Evolutionary conservation across 2,329 filamentous ascomycete genomes (phyloP).

Genomic region (Fusarium sublunatum): DNA sequence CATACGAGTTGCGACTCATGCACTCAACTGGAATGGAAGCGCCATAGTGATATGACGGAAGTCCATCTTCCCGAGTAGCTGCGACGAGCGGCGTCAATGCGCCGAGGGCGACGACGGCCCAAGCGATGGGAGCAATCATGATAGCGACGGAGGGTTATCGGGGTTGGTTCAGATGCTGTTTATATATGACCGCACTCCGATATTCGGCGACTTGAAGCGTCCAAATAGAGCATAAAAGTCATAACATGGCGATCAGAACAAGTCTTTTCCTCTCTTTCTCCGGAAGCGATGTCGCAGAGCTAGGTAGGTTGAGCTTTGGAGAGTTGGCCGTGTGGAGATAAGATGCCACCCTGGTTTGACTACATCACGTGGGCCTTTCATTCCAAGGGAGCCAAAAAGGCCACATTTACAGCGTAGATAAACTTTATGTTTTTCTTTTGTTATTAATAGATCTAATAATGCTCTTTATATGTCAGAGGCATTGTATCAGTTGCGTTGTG

Average conservation of each 20-base stretch:
- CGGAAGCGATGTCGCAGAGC: background rate
- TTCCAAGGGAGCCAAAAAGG: slow-evolving; percentile 21
- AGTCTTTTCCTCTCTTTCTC: background rate
- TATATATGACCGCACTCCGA: slow-evolving; percentile 10
- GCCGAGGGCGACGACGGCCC: slow-evolving; percentile 37
- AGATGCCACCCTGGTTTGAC: slow-evolving; percentile 42
- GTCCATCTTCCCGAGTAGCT: slow-evolving; percentile 54
- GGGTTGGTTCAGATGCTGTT: background rate
- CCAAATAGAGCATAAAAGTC: slow-evolving; percentile 18
- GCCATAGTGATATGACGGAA: slow-evolving; percentile 74
- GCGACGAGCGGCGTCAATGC: slow-evolving; percentile 45
- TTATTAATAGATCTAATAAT: background rate
- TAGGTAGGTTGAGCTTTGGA: background rate
- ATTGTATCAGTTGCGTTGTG: background rate
- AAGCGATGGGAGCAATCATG: slow-evolving; percentile 35
- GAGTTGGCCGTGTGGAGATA: slow-evolving; percentile 39
- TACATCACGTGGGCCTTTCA: slow-evolving; percentile 39
- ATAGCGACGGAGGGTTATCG: slow-evolving; percentile 2
- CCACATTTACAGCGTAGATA: background rate
- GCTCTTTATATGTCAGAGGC: background rate
- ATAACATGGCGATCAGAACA: slow-evolving; percentile 34
- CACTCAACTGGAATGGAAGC: slow-evolving; percentile 76
- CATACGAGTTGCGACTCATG: slow-evolving; percentile 78
- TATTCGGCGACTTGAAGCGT: slow-evolving; percentile 22
- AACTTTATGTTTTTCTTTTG: background rate